phyloP scores from a whole-genome alignment of 257 asterid species.

The Solanum rostratum region DNA sequence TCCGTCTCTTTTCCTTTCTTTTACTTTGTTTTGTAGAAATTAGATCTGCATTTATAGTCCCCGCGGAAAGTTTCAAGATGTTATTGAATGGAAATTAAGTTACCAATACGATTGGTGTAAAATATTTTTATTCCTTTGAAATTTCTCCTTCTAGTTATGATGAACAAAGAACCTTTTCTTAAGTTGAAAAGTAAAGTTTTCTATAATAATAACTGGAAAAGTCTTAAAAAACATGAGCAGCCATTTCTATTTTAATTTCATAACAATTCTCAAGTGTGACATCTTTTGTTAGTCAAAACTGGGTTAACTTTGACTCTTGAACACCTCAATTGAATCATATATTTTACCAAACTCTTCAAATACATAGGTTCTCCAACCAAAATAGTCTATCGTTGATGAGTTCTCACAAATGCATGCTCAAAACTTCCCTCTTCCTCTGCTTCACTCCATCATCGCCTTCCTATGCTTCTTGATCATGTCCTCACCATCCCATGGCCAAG shows the following conservation, averaged over 20 bases:
- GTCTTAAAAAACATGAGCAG: not conserved
- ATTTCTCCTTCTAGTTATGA: not conserved
- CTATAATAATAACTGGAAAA: not conserved
- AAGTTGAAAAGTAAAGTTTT: not conserved
- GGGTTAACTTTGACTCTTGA: not conserved
- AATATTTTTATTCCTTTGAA: not conserved
- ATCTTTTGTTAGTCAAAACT: not conserved
- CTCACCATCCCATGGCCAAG: not conserved
- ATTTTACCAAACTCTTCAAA: not conserved
- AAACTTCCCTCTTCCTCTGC: not conserved
- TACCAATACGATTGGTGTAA: not conserved
- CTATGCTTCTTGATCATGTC: not conserved
- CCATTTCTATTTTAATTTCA: not conserved
- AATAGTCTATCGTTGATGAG: not conserved
- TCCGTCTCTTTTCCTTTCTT: not conserved
- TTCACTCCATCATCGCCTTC: not conserved
- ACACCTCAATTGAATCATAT: not conserved
- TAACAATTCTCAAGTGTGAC: not conserved
- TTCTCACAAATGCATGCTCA: constrained; percentile 6
- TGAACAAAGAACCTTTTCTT: not conserved
- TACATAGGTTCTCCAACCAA: not conserved
- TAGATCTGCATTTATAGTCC: not conserved
- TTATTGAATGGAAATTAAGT: not conserved
- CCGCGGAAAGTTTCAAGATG: not conserved
- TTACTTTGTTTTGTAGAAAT: not conserved